Evolutionary conservation across 768 basidiomycete genomes (phyloP).

Genomic region (Termitomyces sp.): DNA sequence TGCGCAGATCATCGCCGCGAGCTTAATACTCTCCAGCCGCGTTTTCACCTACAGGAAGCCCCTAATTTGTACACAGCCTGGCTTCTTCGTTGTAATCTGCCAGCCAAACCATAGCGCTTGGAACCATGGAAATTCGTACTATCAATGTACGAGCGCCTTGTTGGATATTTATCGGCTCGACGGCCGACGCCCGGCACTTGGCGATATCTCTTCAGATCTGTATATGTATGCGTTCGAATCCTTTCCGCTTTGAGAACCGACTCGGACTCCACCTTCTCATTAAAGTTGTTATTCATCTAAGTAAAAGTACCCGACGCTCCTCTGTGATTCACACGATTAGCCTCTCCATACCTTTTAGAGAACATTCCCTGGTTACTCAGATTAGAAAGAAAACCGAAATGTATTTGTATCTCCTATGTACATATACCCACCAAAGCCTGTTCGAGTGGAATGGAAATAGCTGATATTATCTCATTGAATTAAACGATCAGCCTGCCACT

Average conservation of each 20-base stretch:
- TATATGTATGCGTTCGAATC: neutral
- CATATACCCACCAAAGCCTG: neutral
- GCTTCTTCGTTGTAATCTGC: neutral
- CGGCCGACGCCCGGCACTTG: neutral
- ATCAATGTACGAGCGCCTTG: neutral
- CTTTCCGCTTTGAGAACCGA: conserved; percentile 3
- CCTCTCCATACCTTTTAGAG: neutral
- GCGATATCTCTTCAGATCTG: neutral
- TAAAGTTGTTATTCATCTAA: neutral
- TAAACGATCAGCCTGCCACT: neutral
- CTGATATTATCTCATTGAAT: neutral
- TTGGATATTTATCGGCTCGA: neutral
- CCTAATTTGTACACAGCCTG: neutral
- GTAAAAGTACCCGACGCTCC: neutral
- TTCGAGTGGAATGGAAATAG: neutral
- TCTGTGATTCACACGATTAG: neutral
- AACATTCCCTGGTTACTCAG: neutral
- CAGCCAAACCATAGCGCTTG: neutral
- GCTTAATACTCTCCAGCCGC: neutral
- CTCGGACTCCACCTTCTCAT: neutral
- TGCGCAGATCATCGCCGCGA: conserved; percentile 8
- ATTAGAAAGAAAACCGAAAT: neutral
- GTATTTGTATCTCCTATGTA: neutral
- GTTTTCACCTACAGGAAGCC: neutral
- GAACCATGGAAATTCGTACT: neutral